Base-by-base conservation (phyloP, 306 rosid species). In the Trifolium fragiferum region DNA sequence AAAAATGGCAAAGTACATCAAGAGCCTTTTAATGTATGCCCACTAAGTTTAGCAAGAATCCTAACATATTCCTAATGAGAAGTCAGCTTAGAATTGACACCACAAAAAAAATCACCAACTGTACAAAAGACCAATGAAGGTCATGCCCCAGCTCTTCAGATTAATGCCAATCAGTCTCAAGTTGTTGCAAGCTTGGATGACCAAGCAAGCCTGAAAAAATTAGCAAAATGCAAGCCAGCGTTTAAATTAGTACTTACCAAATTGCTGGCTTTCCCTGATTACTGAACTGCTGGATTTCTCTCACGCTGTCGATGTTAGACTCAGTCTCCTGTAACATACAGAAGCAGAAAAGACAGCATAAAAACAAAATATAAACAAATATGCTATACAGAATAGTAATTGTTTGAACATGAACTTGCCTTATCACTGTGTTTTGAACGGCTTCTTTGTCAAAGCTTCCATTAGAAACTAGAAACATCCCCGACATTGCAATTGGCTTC, bases 191-290 rank as follows among this genome's bases (percentile, higher is more conserved):
- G 82, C 82, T 75, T 70, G 82, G 50, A 40, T 10, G 53, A 72
- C n/a, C 78, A 73, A 77, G 74, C 74, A 47, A 77, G 86, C 88
- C 90, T 84, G 86, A 89, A 87, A 90, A 87, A 55, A 33, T 46
- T 63, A 90, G 82, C 51, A 82, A 84, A 76, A 73, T 53, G 89
- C 81, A 87, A 77, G 90, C 96, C 98, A 87, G 91, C 94, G 60
- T 81, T 82, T 80, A 82, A 85, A 80, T 73, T 70, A 78, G 78
- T 72, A 93, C 96, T 93, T 89, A 90, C 98, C 94, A 72, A 83
- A 69, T 73, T 72, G 85, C 87, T 90, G 89, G 90, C 89, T 84
- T 90, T 84, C 85, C 65, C 78, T 65, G 8, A 7, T 15, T 60
- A 60, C 43, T 9, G 12, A 51, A 18, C 11, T 51, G 65, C 18